phyloP scores from a whole-genome alignment of 768 basidiomycete species.

The Tubosaeta brunneosetosa region DNA sequence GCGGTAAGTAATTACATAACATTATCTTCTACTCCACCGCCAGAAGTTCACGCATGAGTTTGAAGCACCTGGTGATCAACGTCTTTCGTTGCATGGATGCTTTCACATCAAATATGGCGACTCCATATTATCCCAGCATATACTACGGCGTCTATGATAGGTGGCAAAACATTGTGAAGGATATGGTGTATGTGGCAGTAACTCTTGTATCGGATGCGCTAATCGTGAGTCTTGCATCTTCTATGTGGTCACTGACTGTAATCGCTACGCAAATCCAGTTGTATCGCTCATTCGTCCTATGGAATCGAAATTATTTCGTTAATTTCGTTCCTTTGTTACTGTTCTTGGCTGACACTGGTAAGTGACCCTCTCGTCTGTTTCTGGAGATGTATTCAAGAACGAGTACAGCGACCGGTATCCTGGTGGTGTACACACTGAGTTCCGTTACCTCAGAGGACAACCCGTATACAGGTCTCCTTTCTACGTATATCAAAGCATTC shows the following conservation, averaged over 20 bases:
- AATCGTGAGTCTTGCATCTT: neutral
- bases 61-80: neutral
- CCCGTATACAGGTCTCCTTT: neutral
- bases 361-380: neutral
- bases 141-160: neutral
- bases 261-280: neutral
- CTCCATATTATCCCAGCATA: neutral
- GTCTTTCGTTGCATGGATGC: neutral
- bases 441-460: neutral
- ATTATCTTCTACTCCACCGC: too few relatives aligned
- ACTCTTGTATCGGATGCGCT: neutral
- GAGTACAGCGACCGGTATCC: neutral
- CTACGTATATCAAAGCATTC: neutral
- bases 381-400: neutral
- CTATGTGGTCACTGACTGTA: neutral
- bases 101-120: neutral
- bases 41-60: neutral
- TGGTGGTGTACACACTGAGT: neutral
- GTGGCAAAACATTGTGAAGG: slow-evolving; percentile 1
- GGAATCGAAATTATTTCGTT: neutral
- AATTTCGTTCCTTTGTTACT: neutral
- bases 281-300: slow-evolving; percentile 1
- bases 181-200: neutral
- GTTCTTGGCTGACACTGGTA: neutral
- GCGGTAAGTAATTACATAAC: neutral